Conservation (phyloP, 495 filamentous ascomycete species). For the Cudoniella acicularis region DNA sequence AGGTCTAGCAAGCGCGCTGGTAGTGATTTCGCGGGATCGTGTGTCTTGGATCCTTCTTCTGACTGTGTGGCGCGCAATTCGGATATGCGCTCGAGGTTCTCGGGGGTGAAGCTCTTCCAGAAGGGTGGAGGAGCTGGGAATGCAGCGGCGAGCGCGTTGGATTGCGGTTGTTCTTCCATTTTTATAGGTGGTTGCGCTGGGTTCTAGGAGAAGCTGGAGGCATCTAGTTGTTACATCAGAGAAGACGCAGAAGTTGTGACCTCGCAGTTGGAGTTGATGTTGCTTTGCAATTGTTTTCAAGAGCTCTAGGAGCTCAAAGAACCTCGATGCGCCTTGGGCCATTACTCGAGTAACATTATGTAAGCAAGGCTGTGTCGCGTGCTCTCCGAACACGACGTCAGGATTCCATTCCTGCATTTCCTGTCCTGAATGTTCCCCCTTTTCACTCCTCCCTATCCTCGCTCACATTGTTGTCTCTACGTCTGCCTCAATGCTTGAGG, state of each 20-base stretch:
- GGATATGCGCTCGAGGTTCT: constrained; percentile 68
- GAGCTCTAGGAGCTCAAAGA: no score
- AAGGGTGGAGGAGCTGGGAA: constrained; percentile 87
- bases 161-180: constrained; percentile 41
- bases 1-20: constrained; percentile 46
- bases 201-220: no score
- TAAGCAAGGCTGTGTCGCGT: neutral
- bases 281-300: no score
- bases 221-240: no score
- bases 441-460: neutral
- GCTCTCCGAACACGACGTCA: neutral
- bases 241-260: no score
- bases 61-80: constrained; percentile 21
- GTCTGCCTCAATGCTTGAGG: neutral
- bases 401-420: neutral
- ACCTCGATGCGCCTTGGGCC: no score
- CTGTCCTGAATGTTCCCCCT: neutral
- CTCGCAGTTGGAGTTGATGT: no score
- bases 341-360: no score
- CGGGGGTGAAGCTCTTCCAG: constrained; percentile 81
- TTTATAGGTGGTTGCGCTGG: neutral
- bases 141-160: constrained; percentile 45
- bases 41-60: constrained; percentile 18
- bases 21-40: constrained; percentile 13
- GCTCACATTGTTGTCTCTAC: neutral